phyloP scores from a whole-genome alignment of 1,284 basidiomycete species.

The Hemileia vastatrix region DNA sequence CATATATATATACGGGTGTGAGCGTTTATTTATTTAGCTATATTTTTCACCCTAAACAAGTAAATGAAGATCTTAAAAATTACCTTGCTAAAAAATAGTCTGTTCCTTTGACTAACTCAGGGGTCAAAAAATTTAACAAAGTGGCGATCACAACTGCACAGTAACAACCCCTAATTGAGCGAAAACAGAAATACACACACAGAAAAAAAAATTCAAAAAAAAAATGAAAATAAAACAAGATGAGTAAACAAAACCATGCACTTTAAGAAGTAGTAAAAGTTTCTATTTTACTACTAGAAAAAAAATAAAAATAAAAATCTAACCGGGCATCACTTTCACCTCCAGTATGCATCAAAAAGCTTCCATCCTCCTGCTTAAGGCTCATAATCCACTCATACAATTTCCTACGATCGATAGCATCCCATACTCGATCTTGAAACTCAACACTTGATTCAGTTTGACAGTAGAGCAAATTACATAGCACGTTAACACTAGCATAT shows the following conservation, averaged over 20 bases:
- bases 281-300: constrained; percentile 20
- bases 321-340: constrained; percentile 89
- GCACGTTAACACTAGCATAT: constrained; percentile 38
- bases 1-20: not conserved
- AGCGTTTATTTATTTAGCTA: constrained; percentile 39
- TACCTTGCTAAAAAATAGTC: constrained; percentile 48
- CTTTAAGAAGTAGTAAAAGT: constrained; percentile 38
- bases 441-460: no score
- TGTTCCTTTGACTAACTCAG: constrained; percentile 60
- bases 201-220: not conserved
- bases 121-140: constrained; percentile 71
- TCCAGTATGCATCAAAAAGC: constrained; percentile 75
- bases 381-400: constrained; percentile 86
- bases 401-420: constrained; percentile 63
- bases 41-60: constrained; percentile 54
- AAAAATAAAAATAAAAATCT: constrained; percentile 7
- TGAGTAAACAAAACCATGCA: no score
- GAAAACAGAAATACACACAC: constrained; percentile 7
- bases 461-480: constrained; percentile 40
- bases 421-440: constrained; percentile 52
- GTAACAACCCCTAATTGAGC: constrained; percentile 56
- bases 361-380: constrained; percentile 86
- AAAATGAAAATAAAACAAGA: not conserved
- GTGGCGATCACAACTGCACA: constrained; percentile 63
- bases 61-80: constrained; percentile 10